Base-by-base conservation (phyloP, 106 monocot genomes). In the Acorus calamus region DNA sequence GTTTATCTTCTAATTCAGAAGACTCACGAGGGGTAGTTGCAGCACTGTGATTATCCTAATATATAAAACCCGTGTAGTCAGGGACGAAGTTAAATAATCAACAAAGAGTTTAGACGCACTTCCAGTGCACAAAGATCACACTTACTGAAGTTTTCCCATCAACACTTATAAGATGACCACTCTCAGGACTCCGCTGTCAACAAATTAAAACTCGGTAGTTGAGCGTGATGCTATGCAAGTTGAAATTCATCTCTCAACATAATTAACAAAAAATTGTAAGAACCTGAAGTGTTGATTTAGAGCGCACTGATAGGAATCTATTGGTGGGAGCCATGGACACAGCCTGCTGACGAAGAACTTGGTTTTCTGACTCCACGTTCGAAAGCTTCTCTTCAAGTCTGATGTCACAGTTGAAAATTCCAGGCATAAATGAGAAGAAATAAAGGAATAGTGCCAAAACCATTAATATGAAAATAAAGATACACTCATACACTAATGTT, bases 311-410 rank as follows among this genome's bases (percentile, higher is more conserved):
- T 48, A 96, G 71, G 69, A 92, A 77, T 67, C 88, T 98, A 57
- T 80, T 98, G 28, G 28, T 28, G 14, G 91, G 76, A 67, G 90
- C 70, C 82, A 87, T 84, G 42, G 94, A 87, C 4, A 94, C 72
- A 70, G 91, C 82, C 68, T 98, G 87, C 52, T 98, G 91, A 60
- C 91, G 91, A 41, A 98, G 72, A 41, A 98, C 98, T 73, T 98
- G 76, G 68, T 88, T 98, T 79, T 98, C 98, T 44, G 98, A 98
- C 67, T 98, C 98, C 46, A 88, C 64, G 66, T 92, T 98, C 66
- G 87, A 43, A 14, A 85, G 42, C 79, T 88, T 98, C 73, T 92
- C 91, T 52, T 98, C 88, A 71, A 98, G 72, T 74, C 98, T 98
- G 61, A 58, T 65, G 50, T 12, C 49, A 53, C 71, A 75, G 42